Base-by-base conservation (phyloP, 1,139 yeast genomes). In the Meyerozyma elateridarum region DNA sequence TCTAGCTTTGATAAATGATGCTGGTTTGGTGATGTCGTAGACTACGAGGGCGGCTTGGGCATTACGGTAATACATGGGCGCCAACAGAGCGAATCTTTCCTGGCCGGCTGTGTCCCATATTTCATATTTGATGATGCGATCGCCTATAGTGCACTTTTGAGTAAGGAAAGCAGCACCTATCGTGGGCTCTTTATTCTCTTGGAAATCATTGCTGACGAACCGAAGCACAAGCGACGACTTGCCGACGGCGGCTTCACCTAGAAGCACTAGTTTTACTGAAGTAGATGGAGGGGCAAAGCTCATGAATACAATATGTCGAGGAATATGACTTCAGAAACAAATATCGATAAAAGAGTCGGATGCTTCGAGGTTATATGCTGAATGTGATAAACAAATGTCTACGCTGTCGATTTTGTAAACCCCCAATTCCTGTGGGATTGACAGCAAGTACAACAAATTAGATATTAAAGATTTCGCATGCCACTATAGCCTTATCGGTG, bases 91-190 rank as follows among this genome's bases (percentile, higher is more conserved):
- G 66, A 91, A 91, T 41, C 98, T 67, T 58, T 91, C 98, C 62
- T 91, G 98, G 12, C 98, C 98, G 0, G 98, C 98, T 9, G 98
- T 91, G 55, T 91, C 98, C 97, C 97, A 91, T 43, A 91, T 91
- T 58, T 91, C 98, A 59, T 88, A 91, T 56, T 91, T 91, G 53
- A 91, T 88, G 11, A 94, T 85, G 45, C 85, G 77, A 42, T 85
- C 88, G 24, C 93, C 93, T 48, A 91, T 81, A 22, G 89, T 81
- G 53, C 96, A 93, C 54, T 93, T 81, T 57, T 91, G 97, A 20
- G 98, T 91, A 38, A 91, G 65, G 53, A 91, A 91, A 1, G 97
- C 98, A 4, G 98, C 98, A 9, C 98, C 98, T 48, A 91, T 89
- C 2, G 98, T 91, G 25, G 98, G 98, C 52, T 89, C 83, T 58